A percentile compares a stretch with the other conserved stretches of the same genome.
phyloP scores from a whole-genome alignment of 2,329 filamentous ascomycete genomes.

The Colletotrichum godetiae region DNA sequence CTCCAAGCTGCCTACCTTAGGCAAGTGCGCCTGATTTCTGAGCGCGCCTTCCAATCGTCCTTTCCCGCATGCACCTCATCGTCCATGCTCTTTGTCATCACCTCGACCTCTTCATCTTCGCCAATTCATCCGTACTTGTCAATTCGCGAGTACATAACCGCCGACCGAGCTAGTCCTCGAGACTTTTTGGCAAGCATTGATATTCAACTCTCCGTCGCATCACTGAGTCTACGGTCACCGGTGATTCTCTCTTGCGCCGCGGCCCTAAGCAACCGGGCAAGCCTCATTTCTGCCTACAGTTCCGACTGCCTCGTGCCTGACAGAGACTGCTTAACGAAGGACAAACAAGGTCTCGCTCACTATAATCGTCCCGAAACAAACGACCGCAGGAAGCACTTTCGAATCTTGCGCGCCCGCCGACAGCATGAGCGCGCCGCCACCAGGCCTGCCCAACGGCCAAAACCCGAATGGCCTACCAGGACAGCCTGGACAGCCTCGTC shows the following conservation, averaged over 20 bases:
- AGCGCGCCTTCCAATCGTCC: constrained; percentile 22
- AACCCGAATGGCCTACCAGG: constrained; percentile 47
- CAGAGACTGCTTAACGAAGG: not conserved
- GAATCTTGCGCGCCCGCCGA: not conserved
- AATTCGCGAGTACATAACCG: not conserved
- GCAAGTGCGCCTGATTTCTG: constrained; percentile 4
- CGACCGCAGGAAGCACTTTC: not conserved
- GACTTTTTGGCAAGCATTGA: not conserved
- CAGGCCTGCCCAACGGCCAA: constrained; percentile 44
- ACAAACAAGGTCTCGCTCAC: not conserved
- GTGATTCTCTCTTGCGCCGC: constrained; percentile 4
- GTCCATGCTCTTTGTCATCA: constrained; percentile 19
- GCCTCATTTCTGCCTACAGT: not conserved
- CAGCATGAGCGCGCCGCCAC: constrained; percentile 58
- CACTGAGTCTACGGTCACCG: not conserved
- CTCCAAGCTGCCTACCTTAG: constrained; percentile 15
- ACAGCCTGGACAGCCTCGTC: constrained; percentile 41
- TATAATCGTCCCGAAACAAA: not conserved
- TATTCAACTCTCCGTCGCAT: not conserved
- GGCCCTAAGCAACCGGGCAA: not conserved
- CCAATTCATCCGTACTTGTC: not conserved
- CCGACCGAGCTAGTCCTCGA: not conserved
- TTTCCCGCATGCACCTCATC: constrained; percentile 15
- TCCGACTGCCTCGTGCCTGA: not conserved
- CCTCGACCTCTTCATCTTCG: not conserved